Base-by-base conservation (phyloP, 2,329 filamentous ascomycete genomes). In the Aspergillus thermomutatus region DNA sequence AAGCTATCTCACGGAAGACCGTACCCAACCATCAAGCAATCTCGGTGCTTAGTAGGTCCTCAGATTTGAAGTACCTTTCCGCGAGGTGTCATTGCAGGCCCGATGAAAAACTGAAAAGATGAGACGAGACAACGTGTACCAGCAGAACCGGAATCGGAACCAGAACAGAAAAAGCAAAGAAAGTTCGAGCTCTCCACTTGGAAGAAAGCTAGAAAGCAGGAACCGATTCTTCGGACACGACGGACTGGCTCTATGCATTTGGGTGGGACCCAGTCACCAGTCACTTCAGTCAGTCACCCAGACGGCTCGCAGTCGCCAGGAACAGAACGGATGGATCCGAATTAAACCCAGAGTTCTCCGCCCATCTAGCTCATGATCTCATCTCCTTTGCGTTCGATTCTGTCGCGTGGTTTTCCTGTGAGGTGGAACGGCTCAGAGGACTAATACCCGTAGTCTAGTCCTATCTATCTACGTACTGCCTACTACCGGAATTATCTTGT, bases 141-240 rank as follows among this genome's bases (percentile, higher is more conserved):
- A 37, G 28, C 3, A n/a, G 7, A 37, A 5, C 14, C 14, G 14
- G 31, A 55, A 37, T 27, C n/a, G 45, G 31, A 58, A 55, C 60
- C 60, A 59, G 52, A 41, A 53, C 58, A 55, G 48, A 51, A 49
- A 34, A 56, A 53, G 43, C 21, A 43, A 49, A 55, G 56, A 55
- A 56, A 53, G 52, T 40, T 50, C 21, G 56, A 59, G 57, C 59
- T 61, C 61, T 64, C 64, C 63, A 66, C 61, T 56, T 7, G 21
- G 41, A 55, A 61, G 59, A 46, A 54, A 59, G 56, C 52, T 58
- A 52, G 60, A 62, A 66, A 60, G 62, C 64, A 68, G 62, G 66
- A 69, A 69, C 69, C 69, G 63, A 65, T 60, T 66, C 64, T 60
- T 67, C 66, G 68, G 68, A 59, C 64, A 62, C 53, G 46, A 53